These are phyloP conservation scores for Alternaria conjuncta DNA, from an alignment of 2,329 filamentous ascomycete species.

Conservation along the genomic window DNA sequence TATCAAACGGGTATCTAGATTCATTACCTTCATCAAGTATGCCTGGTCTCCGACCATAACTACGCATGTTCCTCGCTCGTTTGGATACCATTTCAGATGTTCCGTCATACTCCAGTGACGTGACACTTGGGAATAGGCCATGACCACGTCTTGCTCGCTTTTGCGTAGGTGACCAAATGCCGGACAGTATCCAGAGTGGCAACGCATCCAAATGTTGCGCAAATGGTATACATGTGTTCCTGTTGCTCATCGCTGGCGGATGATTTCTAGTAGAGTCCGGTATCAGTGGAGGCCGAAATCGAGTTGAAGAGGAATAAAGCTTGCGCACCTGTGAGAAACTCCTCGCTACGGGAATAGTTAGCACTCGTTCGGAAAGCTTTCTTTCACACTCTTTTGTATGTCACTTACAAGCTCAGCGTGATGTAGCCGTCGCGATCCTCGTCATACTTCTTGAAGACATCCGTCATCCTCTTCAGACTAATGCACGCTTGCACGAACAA, in stretches of 20 bases:
- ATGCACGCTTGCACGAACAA: conserved; percentile 98
- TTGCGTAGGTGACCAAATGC: not conserved
- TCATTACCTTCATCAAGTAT: conserved; percentile 3
- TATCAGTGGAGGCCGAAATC: conserved; percentile 59
- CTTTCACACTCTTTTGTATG: not conserved
- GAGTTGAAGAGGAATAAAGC: conserved; percentile 61
- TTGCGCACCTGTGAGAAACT: conserved; percentile 63
- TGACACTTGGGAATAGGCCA: not conserved
- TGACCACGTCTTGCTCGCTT: not conserved
- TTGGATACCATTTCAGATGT: not conserved
- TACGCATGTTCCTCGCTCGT: not conserved
- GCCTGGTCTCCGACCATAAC: not conserved
- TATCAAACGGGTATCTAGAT: conserved; percentile 20
- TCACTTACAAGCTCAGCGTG: conserved; percentile 62
- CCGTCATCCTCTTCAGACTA: conserved; percentile 95
- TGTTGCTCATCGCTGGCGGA: conserved; percentile 44
- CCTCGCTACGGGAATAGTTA: conserved; percentile 49
- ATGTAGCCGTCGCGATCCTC: conserved; percentile 92
- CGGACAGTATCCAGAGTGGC: not conserved
- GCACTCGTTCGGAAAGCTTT: not conserved
- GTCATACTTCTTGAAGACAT: conserved; percentile 99
- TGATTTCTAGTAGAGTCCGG: conserved; percentile 58
- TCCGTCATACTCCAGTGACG: not conserved
- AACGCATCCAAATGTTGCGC: not conserved
- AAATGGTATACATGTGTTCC: not conserved